Base-by-base conservation (phyloP, 2,329 filamentous ascomycete species). In the Aschersonia sp. region DNA sequence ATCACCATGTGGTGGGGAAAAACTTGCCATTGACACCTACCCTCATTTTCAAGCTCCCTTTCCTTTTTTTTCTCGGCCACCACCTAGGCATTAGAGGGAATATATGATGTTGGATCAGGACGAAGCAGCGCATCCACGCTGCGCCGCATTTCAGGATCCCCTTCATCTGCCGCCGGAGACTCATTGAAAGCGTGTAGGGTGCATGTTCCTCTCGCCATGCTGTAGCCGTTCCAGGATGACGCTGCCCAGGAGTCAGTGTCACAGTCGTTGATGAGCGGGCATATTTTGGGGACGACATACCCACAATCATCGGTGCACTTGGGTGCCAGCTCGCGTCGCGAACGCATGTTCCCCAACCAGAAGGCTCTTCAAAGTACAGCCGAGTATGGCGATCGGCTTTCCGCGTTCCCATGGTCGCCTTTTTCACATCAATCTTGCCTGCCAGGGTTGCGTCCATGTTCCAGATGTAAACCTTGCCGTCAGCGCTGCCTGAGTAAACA, bases 311-410 rank as follows among this genome's bases (percentile, higher is more conserved):
- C 1, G 88, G 87, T 2, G 84, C 86, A 53, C 74, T 83, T 0
- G 89, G 89, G 66, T 94, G 88, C 89, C 89, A 95, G 58, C 83
- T 87, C 29, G 84, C 87, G 69, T 95, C 89, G 35, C 89, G 73
- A 22, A 95, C 86, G 54, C 86, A 86, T 0, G 87, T 87, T 52
- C 76, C 76, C 84, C 84, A 90, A 8, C 68, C 66, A 0, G 69
- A 67, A 31, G 71, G 64, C 32, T 76, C 73, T n/a, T 76, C 70
- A 31, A 71, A 69, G 42, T 79, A 82, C 6, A 72, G 68, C 45
- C 77, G 74, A 31, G 72, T 72, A 40, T 69, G 68, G 4, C 71
- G 62, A 31, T 77, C 74, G 10, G 70, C 66, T 1, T 78, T 76
- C 40, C 81, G 69, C 8, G 77, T 75, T 52, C 79, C 73, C 50